Base-by-base conservation (phyloP, 306 rosid genomes). In the Rubus idaeus region DNA sequence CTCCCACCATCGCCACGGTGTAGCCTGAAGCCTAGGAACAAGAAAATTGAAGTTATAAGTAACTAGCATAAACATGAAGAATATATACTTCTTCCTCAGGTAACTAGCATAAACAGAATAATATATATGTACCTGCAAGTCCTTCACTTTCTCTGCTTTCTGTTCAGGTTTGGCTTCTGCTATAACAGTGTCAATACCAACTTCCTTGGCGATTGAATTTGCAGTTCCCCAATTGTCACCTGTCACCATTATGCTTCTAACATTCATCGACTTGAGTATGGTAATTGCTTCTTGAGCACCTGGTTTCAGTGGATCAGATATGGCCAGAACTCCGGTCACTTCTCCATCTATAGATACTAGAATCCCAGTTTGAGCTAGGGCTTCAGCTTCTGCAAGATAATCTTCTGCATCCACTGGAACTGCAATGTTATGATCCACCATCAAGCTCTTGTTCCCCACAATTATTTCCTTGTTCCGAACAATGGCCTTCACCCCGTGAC, bases 161-260 rank as follows among this genome's bases (percentile, higher is more conserved):
- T 76, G 77, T 46, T 86, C 88, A 0, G 96, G 96, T 69, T 78
- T 90, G 42, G 92, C 91, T 78, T 90, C 92, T 46, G 92, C 92
- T 40, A 88, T 79, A 41, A 86, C 88, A 41, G 76, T 63, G 40
- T 85, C 87, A 6, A 90, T 86, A 37, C 92, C 96, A 74, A 83
- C 96, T 82, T 90, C 89, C 26, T 81, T 86, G 6, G 92, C 91
- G 51, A 88, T 82, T 65, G 96, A 86, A 51, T 90, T 85, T 46
- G 96, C 96, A 14, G 96, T 90, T 57, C 92, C 96, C 92, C 88
- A 86, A 23, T 90, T 90, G 78, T 90, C 92, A 49, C 92, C 96
- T 11, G 96, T 90, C 70, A 90, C 92, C 92, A 90, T 83, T 79
- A 90, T 87, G 87, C 88, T 83, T 74, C 8, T 83, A 46, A 88